These are phyloP conservation scores for Pseudogymnoascus pannorum DNA, from an alignment of 2,329 filamentous ascomycete species.

Conservation along the genomic window DNA sequence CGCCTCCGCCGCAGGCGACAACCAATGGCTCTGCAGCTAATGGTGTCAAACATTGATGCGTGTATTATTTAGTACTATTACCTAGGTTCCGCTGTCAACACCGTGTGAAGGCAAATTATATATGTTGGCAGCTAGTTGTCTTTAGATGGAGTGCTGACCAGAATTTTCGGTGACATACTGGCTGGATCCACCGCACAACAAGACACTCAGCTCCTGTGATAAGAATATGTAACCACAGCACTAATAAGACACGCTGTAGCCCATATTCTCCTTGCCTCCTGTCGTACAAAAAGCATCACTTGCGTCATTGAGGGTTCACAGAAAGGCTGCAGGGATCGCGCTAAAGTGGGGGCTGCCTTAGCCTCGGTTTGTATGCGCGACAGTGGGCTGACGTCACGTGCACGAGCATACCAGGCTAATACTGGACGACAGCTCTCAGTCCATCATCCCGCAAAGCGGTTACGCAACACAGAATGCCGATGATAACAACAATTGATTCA, in stretches of 20 bases:
- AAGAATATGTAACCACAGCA: background rate
- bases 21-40: conserved; percentile 23
- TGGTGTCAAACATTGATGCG: conserved; percentile 23
- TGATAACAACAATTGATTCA: conserved; percentile 3
- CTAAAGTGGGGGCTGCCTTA: background rate
- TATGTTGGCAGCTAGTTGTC: conserved; percentile 2
- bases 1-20: conserved; percentile 16
- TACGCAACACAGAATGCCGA: conserved; percentile 4
- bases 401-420: background rate
- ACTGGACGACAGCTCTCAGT: background rate
- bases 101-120: conserved; percentile 7
- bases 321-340: background rate
- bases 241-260: background rate
- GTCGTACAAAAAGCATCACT: conserved; percentile 3
- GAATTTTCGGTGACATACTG: background rate
- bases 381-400: conserved; percentile 6
- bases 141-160: background rate
- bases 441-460: background rate
- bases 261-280: background rate
- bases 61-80: conserved; percentile 10
- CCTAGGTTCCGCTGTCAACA: background rate
- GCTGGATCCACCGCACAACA: background rate
- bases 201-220: background rate
- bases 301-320: conserved; percentile 8
- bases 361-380: background rate